phyloP scores from a whole-genome alignment of 2,329 filamentous ascomycete species.

The Tolypocladium cylindrosporum region DNA sequence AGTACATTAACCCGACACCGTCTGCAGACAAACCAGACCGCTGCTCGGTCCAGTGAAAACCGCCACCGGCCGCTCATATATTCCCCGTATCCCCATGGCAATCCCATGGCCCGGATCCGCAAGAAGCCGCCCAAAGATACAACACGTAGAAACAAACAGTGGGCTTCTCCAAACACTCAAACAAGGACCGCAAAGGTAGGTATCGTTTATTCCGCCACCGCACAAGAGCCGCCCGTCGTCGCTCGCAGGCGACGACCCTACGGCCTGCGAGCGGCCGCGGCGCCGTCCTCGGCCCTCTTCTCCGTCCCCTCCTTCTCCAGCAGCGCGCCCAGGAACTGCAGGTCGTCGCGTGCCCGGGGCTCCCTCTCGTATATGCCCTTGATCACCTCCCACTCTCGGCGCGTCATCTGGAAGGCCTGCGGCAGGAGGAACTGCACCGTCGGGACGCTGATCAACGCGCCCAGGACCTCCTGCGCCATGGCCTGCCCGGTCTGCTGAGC shows the following conservation, averaged over 20 bases:
- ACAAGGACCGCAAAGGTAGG: neutral
- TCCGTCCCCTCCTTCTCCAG: conserved; percentile 37
- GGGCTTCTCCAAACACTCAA: neutral
- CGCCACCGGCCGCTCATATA: neutral
- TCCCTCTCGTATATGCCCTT: conserved; percentile 57
- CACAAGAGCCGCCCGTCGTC: neutral
- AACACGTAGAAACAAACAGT: neutral
- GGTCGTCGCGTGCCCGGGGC: conserved; percentile 52
- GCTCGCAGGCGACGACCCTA: neutral
- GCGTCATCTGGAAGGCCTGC: conserved; percentile 57
- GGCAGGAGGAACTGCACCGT: conserved; percentile 61
- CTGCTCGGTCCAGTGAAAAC: neutral
- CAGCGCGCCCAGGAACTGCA: conserved; percentile 44
- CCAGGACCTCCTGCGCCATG: conserved; percentile 54
- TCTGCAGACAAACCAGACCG: neutral
- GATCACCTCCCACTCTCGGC: conserved; percentile 67
- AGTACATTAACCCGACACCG: neutral
- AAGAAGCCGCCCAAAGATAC: neutral
- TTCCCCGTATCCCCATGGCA: neutral
- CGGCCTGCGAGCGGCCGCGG: neutral
- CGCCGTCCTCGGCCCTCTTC: conserved; percentile 6
- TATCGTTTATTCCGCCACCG: neutral
- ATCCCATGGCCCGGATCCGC: neutral
- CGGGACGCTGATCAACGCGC: conserved; percentile 49
- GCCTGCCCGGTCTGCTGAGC: conserved; percentile 42